Evolutionary conservation across 768 basidiomycete species (phyloP).

Genomic region (Pleurotus cornucopiae): DNA sequence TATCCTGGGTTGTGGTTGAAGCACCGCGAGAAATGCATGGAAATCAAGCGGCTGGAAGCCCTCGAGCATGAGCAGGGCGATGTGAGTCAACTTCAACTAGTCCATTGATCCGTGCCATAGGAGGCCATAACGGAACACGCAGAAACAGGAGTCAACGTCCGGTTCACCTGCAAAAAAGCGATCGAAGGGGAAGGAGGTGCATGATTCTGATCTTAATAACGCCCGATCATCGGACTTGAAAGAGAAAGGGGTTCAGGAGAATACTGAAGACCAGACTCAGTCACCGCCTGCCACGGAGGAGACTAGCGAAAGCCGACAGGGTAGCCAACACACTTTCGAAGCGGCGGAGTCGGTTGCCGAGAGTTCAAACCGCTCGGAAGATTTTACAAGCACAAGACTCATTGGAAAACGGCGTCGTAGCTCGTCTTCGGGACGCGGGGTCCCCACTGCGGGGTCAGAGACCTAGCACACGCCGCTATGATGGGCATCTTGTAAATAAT

Average conservation of each 20-base stretch:
- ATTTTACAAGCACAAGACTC: neutral
- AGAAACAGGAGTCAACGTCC: constrained; percentile 6
- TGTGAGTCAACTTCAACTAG: neutral
- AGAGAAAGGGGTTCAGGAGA: constrained; percentile 5
- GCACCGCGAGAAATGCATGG: constrained; percentile 16
- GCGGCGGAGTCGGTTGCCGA: neutral
- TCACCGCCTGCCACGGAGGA: neutral
- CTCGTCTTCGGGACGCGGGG: neutral
- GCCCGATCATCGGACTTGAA: constrained; percentile 7
- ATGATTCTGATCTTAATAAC: neutral
- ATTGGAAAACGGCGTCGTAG: constrained; percentile 1
- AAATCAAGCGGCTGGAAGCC: constrained; percentile 11
- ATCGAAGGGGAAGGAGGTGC: constrained; percentile 3
- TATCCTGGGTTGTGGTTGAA: constrained; percentile 20
- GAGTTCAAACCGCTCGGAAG: neutral
- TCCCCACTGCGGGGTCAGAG: neutral
- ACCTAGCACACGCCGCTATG: neutral
- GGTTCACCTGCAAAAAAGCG: constrained; percentile 4
- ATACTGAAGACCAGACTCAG: neutral
- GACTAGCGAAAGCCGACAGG: too few species aligned
- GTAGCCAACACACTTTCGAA: neutral
- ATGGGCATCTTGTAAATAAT: too few species aligned
- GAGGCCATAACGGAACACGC: neutral
- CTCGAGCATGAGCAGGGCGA: constrained; percentile 6
- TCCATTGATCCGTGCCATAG: neutral